Percentiles rank a stretch among this genome's conserved stretches.
phyloP scores from a whole-genome alignment of 345 rosid species.

The Eutrema japonicum region DNA sequence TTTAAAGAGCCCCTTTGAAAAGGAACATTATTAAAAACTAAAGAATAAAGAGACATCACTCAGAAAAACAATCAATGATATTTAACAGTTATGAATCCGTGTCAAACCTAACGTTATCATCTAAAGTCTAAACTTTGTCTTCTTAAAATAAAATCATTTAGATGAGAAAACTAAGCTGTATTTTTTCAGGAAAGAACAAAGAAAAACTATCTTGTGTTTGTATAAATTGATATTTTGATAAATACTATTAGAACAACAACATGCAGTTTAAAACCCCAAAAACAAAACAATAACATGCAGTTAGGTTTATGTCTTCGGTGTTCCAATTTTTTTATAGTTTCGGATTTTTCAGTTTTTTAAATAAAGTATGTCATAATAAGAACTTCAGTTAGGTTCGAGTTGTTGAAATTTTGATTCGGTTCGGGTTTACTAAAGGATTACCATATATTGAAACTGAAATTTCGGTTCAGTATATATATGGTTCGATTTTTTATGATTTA shows the following conservation, averaged over 20 bases:
- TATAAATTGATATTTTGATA: neutral
- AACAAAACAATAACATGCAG: neutral
- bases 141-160: neutral
- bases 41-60: constrained; percentile 23
- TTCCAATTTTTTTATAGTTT: no score
- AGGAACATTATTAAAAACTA: constrained; percentile 9
- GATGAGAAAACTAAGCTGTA: neutral
- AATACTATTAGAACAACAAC: neutral
- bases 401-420: neutral
- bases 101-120: constrained; percentile 17
- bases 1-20: constrained; percentile 32
- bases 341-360: no score
- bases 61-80: constrained; percentile 15
- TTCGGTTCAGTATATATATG: neutral
- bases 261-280: neutral
- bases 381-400: neutral
- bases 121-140: neutral
- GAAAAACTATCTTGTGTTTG: neutral
- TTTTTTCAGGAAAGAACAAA: neutral
- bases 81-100: constrained; percentile 8
- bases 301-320: no score
- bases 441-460: neutral
- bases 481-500: neutral
- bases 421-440: neutral
- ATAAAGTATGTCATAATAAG: no score